Base-by-base conservation (phyloP, 305 asterid genomes). In the Vinca major region DNA sequence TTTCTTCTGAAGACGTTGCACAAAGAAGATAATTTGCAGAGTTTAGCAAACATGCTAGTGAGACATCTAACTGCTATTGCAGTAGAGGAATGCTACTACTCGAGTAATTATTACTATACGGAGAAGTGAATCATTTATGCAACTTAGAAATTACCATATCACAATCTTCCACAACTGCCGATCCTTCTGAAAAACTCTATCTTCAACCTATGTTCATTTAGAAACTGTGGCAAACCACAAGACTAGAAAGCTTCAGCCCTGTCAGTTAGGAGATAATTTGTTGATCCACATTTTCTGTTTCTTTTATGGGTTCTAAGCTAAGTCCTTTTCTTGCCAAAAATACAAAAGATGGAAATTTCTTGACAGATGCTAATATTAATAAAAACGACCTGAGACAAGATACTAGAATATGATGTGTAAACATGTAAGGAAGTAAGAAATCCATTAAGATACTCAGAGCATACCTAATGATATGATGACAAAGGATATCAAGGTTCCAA, bases 401-500 rank as follows among this genome's bases (percentile, higher is more conserved):
- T 53, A 19, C 5, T 36, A 54, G 37, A 57, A 47, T 13, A 10
- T 17, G n/a, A 55, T n/a, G 33, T 33, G 26, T 44, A 14, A 51
- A 40, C 3, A 66, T 63, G 44, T 13, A 45, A 58, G 26, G 43
- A 62, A 16, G 45, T 14, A 71, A 66, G 41, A 74, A 66, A 21
- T 39, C 55, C 68, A 67, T 68, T 62, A 69, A 58, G 65, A 67
- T 19, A 61, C 48, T 26, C 44, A 47, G 70, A 58, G 57, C 77
- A 72, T 86, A 90, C 98, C 96, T 63, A 88, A 71, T 68, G 98
- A 90, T 79, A 93, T 88, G 82, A 85, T 79, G 77, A 75, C 66
- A 77, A 93, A 88, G 77, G 98, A 90, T 79, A 93, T 90, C 85
- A 90, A 50, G 72, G 98, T 93, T 65, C 98, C 98, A 79, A 93